A percentile compares a stretch with the other conserved stretches of the same genome.
These are phyloP conservation scores for Alternaria sp. DNA, from an alignment of 2,329 filamentous ascomycete species.

Conservation along the genomic window DNA sequence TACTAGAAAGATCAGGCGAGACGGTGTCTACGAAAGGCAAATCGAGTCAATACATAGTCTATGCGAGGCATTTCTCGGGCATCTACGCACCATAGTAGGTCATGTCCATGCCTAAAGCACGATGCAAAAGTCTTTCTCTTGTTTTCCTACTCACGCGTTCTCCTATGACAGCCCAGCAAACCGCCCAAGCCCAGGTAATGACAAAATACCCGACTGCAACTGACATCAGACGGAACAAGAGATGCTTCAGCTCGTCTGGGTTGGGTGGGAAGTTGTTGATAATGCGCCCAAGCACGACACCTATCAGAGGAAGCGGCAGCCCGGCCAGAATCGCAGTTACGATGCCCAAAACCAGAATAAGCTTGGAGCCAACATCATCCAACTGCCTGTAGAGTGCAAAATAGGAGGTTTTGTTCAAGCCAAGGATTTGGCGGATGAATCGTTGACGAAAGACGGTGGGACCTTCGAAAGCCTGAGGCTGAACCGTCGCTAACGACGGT, in stretches of 20 bases:
- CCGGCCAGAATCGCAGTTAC: constrained; percentile 61
- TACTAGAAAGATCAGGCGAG: constrained; percentile 57
- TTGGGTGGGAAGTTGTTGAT: constrained; percentile 59
- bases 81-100: constrained; percentile 50
- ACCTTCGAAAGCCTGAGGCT: constrained; percentile 41
- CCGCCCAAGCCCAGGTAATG: constrained; percentile 58
- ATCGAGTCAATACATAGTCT: background rate
- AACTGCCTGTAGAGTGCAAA: constrained; percentile 56
- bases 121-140: constrained; percentile 55
- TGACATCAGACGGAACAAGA: constrained; percentile 54
- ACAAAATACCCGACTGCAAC: constrained; percentile 58
- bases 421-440: constrained; percentile 49
- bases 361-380: constrained; percentile 49
- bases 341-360: constrained; percentile 43
- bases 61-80: background rate
- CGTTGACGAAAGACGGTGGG: constrained; percentile 39
- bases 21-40: constrained; percentile 45
- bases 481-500: constrained; percentile 44
- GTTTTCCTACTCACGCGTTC: constrained; percentile 57
- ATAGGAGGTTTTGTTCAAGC: constrained; percentile 56
- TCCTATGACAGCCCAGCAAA: constrained; percentile 59
- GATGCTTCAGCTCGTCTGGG: constrained; percentile 50
- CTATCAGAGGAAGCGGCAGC: constrained; percentile 67
- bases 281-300: constrained; percentile 60
- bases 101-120: constrained; percentile 59